Evolutionary conservation across 306 rosid genomes (phyloP).

Genomic region (Trifolium pratense): DNA sequence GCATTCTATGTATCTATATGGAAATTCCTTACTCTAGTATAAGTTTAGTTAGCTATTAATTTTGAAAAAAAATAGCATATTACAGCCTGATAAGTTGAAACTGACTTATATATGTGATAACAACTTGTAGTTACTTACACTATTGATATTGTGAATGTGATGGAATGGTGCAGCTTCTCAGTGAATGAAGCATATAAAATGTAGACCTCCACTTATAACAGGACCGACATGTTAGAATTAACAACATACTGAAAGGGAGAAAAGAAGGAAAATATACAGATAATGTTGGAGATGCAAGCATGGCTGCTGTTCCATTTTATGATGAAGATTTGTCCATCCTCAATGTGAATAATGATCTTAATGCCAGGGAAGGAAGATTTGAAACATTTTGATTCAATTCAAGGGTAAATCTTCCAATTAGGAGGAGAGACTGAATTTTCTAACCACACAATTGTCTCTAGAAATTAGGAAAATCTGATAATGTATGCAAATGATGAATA

Average conservation of each 20-base stretch:
- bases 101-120: not conserved
- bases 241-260: slow-evolving; percentile 67
- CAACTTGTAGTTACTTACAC: slow-evolving; percentile 1
- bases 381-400: slow-evolving; percentile 12
- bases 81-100: not conserved
- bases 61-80: too few relatives aligned
- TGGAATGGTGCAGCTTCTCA: slow-evolving; percentile 49
- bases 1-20: not conserved
- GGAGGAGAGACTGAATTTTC: not conserved
- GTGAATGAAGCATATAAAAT: slow-evolving; percentile 61
- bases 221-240: slow-evolving; percentile 79
- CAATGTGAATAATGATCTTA: slow-evolving; percentile 66
- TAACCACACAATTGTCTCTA: not conserved
- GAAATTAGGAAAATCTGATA: too few relatives aligned
- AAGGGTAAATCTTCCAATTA: slow-evolving; percentile 26
- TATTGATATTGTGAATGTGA: slow-evolving; percentile 29
- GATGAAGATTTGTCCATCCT: slow-evolving; percentile 64
- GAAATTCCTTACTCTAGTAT: not conserved
- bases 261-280: slow-evolving; percentile 64
- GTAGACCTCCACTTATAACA: slow-evolving; percentile 71
- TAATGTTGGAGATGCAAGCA: slow-evolving; percentile 52
- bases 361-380: slow-evolving; percentile 65
- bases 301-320: slow-evolving; percentile 50
- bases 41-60: too few relatives aligned
- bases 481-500: not conserved